Conservation (phyloP, 306 rosid genomes). For the Spatholobus suberectus region DNA sequence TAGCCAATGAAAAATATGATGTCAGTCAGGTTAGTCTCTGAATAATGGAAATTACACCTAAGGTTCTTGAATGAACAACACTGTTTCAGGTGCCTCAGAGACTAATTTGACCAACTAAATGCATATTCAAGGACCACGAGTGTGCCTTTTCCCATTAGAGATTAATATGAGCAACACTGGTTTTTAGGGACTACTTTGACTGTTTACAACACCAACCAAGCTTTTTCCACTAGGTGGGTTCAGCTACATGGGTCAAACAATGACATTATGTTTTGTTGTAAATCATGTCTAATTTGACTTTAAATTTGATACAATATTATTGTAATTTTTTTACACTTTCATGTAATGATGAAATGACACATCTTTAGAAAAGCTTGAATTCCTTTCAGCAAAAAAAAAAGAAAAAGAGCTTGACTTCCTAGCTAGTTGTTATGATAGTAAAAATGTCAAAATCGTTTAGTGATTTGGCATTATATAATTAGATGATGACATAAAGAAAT, state of each 20-base stretch:
- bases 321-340: neutral
- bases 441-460: neutral
- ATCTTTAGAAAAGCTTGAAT: neutral
- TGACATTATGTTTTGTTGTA: neutral
- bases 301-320: neutral
- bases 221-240: neutral
- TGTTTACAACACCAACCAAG: neutral
- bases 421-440: neutral
- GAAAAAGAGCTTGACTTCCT: constrained; percentile 13
- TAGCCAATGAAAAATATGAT: neutral
- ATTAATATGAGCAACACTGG: neutral
- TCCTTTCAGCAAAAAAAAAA: too few relatives aligned
- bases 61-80: neutral
- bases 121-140: neutral
- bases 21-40: neutral
- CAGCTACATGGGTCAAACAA: neutral
- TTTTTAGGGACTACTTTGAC: neutral
- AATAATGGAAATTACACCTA: neutral
- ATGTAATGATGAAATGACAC: neutral
- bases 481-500: neutral
- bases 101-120: neutral
- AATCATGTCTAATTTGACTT: neutral
- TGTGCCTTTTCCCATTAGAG: neutral
- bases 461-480: neutral
- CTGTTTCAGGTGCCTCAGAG: neutral